phyloP scores from a whole-genome alignment of 1,139 yeast genomes.

The Wickerhamomyces sp. region DNA sequence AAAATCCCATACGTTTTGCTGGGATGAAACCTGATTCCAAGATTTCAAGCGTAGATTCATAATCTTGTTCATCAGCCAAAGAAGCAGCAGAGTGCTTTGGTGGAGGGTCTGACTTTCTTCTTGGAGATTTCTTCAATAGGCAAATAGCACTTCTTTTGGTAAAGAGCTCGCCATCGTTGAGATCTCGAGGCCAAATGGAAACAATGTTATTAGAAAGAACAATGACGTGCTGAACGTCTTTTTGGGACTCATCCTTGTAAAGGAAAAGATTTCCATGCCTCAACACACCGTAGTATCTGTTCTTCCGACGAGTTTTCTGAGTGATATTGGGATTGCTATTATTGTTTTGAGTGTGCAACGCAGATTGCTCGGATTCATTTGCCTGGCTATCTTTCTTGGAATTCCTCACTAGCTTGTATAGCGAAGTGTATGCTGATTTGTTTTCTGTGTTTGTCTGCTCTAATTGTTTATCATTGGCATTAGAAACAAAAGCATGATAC shows the following conservation, averaged over 20 bases:
- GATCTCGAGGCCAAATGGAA: constrained; percentile 76
- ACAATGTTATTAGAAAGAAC: constrained; percentile 69
- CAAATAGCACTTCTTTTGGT: constrained; percentile 79
- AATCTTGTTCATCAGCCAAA: constrained; percentile 6
- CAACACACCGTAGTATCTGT: constrained; percentile 61
- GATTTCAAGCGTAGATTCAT: constrained; percentile 25
- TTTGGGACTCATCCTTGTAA: constrained; percentile 63
- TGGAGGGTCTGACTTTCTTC: constrained; percentile 26
- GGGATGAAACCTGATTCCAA: constrained; percentile 25
- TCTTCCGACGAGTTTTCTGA: constrained; percentile 42
- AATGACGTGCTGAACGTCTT: constrained; percentile 73
- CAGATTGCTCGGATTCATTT: constrained; percentile 20
- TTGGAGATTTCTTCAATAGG: constrained; percentile 43
- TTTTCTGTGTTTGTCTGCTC: constrained; percentile 24
- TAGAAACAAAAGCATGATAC: constrained; percentile 48
- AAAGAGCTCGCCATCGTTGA: constrained; percentile 56
- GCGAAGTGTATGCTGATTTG: constrained; percentile 55
- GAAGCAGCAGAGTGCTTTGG: constrained; percentile 21
- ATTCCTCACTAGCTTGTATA: constrained; percentile 51
- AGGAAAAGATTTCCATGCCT: constrained; percentile 85
- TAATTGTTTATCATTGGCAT: constrained; percentile 20
- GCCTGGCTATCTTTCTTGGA: constrained; percentile 11
- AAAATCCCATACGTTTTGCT: constrained; percentile 60
- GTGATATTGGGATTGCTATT: constrained; percentile 17
- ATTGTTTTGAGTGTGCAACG: constrained; percentile 2